Evolutionary conservation across 345 rosid species (phyloP).

Genomic region (Citrus unshiu): DNA sequence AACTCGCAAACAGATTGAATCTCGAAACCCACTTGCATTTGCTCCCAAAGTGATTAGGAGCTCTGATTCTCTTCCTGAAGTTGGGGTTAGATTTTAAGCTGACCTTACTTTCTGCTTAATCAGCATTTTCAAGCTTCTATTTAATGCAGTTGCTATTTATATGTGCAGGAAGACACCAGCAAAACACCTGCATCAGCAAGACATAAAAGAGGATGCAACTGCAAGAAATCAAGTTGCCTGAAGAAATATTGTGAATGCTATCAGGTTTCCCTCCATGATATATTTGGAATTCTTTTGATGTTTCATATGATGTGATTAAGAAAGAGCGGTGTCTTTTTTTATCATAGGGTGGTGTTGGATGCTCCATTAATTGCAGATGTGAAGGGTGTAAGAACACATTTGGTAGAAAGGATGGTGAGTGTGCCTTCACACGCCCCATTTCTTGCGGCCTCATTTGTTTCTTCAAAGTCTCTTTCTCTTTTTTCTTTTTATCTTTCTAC

Average conservation of each 20-base stretch:
- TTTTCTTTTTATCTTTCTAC: background rate
- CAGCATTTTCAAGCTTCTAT: conserved; percentile 1
- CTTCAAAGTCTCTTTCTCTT: background rate
- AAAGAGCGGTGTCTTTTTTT: conserved; percentile 10
- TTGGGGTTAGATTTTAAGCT: conserved; percentile 43
- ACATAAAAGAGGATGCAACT: conserved; percentile 97
- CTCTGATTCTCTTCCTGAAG: conserved; percentile 52
- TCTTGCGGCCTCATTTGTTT: no score
- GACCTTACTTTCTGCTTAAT: background rate
- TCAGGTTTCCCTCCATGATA: conserved; percentile 56
- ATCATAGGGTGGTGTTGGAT: conserved; percentile 87
- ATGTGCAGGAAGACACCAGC: conserved; percentile 66
- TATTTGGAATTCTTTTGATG: conserved; percentile 9
- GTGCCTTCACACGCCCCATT: background rate
- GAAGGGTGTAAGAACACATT: conserved; percentile 95
- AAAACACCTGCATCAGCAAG: conserved; percentile 95
- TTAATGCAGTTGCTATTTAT: conserved; percentile 10
- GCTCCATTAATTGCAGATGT: conserved; percentile 94
- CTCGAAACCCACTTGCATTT: conserved; percentile 97
- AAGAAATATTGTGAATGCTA: conserved; percentile 99
- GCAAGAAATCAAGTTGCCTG: conserved; percentile 91
- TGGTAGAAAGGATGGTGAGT: conserved; percentile 93
- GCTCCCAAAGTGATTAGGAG: conserved; percentile 91
- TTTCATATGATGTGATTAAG: conserved; percentile 19
- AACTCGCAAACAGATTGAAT: conserved; percentile 94